Evolutionary conservation across 306 rosid species (phyloP).

Genomic region (Betula pendula): DNA sequence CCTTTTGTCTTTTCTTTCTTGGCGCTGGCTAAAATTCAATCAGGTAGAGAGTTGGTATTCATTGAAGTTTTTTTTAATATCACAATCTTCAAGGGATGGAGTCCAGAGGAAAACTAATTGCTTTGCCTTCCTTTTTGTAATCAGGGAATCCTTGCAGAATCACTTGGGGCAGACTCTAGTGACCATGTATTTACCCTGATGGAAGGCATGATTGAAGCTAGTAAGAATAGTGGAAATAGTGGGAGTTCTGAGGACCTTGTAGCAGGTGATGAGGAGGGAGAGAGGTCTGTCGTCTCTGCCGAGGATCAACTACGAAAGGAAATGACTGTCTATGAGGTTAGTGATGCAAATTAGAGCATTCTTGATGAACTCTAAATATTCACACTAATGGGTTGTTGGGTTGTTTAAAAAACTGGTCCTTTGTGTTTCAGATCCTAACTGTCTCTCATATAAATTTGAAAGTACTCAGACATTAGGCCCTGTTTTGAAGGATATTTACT

Average conservation of each 20-base stretch:
- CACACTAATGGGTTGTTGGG: no score
- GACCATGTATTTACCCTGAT: conserved; percentile 59
- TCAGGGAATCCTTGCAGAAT: conserved; percentile 80
- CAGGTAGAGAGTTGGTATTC: conserved; percentile 6
- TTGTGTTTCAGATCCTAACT: conserved; percentile 9
- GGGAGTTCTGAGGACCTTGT: conserved; percentile 65
- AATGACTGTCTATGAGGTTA: no score
- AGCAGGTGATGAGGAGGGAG: conserved; percentile 66
- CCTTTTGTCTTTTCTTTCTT: neutral
- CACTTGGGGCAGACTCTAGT: conserved; percentile 48
- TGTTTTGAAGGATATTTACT: neutral
- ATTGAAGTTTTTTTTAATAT: conserved; percentile 7
- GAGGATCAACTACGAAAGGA: no score
- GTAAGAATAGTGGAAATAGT: conserved; percentile 56
- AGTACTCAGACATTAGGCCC: neutral
- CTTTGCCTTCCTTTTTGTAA: conserved; percentile 6
- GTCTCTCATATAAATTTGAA: neutral
- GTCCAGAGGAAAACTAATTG: conserved; percentile 27
- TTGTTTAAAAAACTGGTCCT: no score
- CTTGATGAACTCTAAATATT: no score
- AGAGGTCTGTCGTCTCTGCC: no score
- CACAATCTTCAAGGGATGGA: conserved; percentile 7
- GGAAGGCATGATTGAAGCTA: conserved; percentile 64
- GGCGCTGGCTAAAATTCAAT: conserved; percentile 14
- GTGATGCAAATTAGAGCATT: no score